These are phyloP conservation scores for Metarhizium album DNA, from an alignment of 2,329 filamentous ascomycete species.

Conservation along the genomic window DNA sequence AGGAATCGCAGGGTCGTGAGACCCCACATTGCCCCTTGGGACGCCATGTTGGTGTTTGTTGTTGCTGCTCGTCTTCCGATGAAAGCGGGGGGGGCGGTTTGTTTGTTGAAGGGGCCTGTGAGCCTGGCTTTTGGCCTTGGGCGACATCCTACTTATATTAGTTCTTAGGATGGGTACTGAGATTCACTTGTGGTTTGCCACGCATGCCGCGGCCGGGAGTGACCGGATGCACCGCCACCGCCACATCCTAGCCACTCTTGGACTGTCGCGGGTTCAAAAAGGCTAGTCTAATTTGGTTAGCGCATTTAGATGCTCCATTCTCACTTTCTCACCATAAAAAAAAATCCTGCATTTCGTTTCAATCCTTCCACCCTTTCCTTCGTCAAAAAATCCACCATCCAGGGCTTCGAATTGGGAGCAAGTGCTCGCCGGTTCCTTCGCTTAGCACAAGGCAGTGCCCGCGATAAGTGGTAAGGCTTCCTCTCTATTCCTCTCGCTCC, in stretches of 20 bases:
- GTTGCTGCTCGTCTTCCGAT: not conserved
- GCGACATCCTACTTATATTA: conserved; percentile 14
- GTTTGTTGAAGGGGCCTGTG: not conserved
- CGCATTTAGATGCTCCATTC: not conserved
- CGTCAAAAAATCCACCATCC: not conserved
- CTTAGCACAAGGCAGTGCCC: not conserved
- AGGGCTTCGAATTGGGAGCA: not conserved
- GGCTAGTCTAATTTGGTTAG: not conserved
- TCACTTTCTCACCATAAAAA: conserved; percentile 5
- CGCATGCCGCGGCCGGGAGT: conserved; percentile 13
- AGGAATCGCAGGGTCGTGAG: conserved; percentile 44
- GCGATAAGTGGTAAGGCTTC: conserved; percentile 12
- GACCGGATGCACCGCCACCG: conserved; percentile 26
- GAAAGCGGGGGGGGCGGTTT: not conserved
- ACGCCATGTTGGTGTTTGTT: conserved; percentile 36
- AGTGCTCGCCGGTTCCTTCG: not conserved
- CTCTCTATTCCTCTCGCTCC: not conserved
- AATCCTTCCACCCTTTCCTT: not conserved
- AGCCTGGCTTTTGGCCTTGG: not conserved
- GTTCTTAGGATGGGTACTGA: not conserved
- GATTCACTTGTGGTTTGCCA: conserved; percentile 16
- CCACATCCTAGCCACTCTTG: not conserved
- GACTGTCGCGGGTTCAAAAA: not conserved
- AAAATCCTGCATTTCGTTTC: not conserved
- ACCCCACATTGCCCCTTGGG: conserved; percentile 46